Evolutionary conservation across 805 yeast species (phyloP), one percentile per base, ranked within the genome.

Genomic region (Myxozyma kluyveri): DNA sequence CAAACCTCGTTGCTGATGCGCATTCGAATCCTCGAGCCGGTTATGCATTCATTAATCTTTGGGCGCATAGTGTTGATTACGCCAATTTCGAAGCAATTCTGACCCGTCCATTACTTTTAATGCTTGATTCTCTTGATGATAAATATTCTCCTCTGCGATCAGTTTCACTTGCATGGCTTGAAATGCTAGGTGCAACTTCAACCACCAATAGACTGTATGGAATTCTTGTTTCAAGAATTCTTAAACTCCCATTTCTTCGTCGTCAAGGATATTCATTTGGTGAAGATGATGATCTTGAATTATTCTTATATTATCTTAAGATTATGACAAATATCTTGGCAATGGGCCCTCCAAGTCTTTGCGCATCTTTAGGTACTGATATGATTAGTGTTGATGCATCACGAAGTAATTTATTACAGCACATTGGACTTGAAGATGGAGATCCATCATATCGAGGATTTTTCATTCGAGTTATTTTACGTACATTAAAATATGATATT

Each of bases 11-110:
- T 27, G 62, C 82, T 12, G 64, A 74, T 1, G 63, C 60, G 3
- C 45, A 50, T 4, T 55, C 68, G 32, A 68, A 75, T 19, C 64
- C 68, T 4, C 68, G 73, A 17, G 72, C 81, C 53, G 67, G 84
- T 0, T 66, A 72, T 17, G 84, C 86, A 0, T 77, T 88, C 57
- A 75, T 80, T 45, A 75, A 80, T 6, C 65, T 90, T 3, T 91
- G 97, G 97, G 74, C 75, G 2, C 91, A 86, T 61, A 76, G 91
- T 0, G 77, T 75, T 40, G 87, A 81, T 33, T 61, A 69, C 2
- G 56, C 65, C 2, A 67, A 69, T 60, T 57, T 59, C 55, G 82
- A 75, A 45, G 57, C 66, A 1, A 68, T 84, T 5, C 67, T 88
- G 10, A 69, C 76, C 4, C 74, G 83, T 56, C 93, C 96, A 0